Evolutionary conservation across 2,329 filamentous ascomycete species (phyloP), one percentile per base, ranked within the genome.

Genomic region (Neonectria coccinea): DNA sequence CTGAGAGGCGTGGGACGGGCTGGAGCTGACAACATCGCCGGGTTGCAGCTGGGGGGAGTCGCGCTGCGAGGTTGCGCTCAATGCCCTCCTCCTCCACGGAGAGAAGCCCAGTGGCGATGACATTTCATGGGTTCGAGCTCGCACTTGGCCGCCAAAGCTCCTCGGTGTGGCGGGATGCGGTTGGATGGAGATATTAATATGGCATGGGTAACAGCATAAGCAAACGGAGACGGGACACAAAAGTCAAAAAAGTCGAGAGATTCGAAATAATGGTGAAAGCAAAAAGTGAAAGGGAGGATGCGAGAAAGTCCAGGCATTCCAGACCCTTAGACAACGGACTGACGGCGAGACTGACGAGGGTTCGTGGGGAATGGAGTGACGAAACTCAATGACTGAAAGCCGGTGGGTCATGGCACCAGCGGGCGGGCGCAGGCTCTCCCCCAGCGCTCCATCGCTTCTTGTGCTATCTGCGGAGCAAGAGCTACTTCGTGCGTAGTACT

Each of bases 31-130:
- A 42, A 66, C 50, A 64, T 81, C 77, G 25, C 68, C 64, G 48
- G 69, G 72, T 39, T 73, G 74, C 44, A 62, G 65, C 51, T 68
- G 62, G 25, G 70, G 59, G 31, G 69, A 64, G 41, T 70, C 70
- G 61, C 76, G 71, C 44, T 78, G 74, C 16, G 77, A 77, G 22
- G 76, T 72, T 65, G 78, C 64, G 79, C 80, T 78, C 74, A 78
- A 74, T 20, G 78, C 76, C 59, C 79, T 80, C 70, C 79, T 80
- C 71, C 82, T 78, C 83, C 84, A 86, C 10, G 83, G 78, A 39
- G 82, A 79, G 75, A 86, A 85, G 68, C 79, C 79, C 62, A 82
- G 78, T 4, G 83, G 79, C 65, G 79, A 81, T 53, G 84, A 83
- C 84, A 86, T 86, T 70, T 70, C 56, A 39, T 58, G 57, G 56